Evolutionary conservation across 768 basidiomycete species (phyloP), one percentile per base, ranked within the genome.

Genomic region (Xerocomellus dryophilus): DNA sequence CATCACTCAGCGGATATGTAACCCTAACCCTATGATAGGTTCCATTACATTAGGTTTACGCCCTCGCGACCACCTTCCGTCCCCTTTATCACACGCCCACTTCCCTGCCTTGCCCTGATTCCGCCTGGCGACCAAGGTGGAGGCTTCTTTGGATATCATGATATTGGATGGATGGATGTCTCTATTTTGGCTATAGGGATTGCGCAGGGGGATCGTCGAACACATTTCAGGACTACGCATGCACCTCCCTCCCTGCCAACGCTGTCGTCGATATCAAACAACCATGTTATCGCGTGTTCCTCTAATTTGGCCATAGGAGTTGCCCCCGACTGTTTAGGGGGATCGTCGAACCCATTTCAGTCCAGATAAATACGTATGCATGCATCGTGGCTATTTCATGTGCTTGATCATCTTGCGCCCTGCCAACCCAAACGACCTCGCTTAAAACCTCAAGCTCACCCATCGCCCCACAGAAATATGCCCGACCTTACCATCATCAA

Each of bases 401-500:
- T 7, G 25, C 15, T 20, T 14, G 43, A 20, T 15, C 8, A 6
- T 7, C 15, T n/a, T 31, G 17, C 11, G 7, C 29, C 36, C 11
- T 42, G 11, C 29, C 40, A 20, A 25, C 18, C 4, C 47, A 9
- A 29, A 25, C 23, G 23, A 2, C 36, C 47, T 36, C 35, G 31
- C 31, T 14, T 18, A 21, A 39, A 6, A 4, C 20, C 27, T 27
- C 25, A 6, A 25, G 7, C 36, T n/a, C 34, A 11, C 7, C 42
- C 20, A n/a, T n/a, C 47, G 20, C 32, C 6, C 10, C 25, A 53
- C 12, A 38, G 23, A 32, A 31, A 34, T 2, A 61, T 63, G 62
- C 62, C 62, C 0, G 53, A 64, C 27, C 44, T 64, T 3, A 63
- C 63, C 7, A 53, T 65, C 8, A 39, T 55, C 31, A 66, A 65